phyloP scores from a whole-genome alignment of 2,329 filamentous ascomycete genomes.

The Phyllosticta citribraziliensis region DNA sequence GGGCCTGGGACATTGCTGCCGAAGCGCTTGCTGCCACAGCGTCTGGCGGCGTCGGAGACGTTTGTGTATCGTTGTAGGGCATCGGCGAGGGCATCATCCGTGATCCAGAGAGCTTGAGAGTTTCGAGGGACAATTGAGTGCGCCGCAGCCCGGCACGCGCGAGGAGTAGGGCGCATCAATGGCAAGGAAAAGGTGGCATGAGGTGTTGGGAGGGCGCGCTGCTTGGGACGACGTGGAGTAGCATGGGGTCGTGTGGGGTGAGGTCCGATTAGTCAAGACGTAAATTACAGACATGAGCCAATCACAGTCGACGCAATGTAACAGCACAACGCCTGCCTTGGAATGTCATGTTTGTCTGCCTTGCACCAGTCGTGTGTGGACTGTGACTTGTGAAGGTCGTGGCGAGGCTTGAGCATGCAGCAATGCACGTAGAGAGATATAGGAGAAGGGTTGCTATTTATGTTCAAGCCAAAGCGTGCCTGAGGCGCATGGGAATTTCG shows the following conservation, averaged over 20 bases:
- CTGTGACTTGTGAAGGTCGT: neutral
- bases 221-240: neutral
- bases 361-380: neutral
- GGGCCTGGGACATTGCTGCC: slow-evolving; percentile 53
- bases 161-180: slow-evolving; percentile 39
- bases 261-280: neutral
- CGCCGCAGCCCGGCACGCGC: slow-evolving; percentile 43
- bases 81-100: slow-evolving; percentile 44
- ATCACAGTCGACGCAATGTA: neutral
- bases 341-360: neutral
- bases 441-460: neutral
- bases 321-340: neutral
- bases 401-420: neutral
- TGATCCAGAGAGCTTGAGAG: slow-evolving; percentile 47
- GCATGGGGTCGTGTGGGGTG: neutral
- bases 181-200: neutral
- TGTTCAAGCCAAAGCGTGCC: neutral
- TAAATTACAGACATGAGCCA: neutral
- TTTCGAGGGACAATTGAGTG: slow-evolving; percentile 32
- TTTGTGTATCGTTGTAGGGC: slow-evolving; percentile 41
- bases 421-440: neutral
- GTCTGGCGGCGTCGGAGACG: slow-evolving; percentile 27
- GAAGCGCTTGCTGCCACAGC: slow-evolving; percentile 41
- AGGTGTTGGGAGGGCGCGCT: slow-evolving; percentile 9
- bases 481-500: neutral